These are phyloP conservation scores for Avena atlantica DNA, from an alignment of 176 grass and related monocot genomes.

Conservation along the genomic window DNA sequence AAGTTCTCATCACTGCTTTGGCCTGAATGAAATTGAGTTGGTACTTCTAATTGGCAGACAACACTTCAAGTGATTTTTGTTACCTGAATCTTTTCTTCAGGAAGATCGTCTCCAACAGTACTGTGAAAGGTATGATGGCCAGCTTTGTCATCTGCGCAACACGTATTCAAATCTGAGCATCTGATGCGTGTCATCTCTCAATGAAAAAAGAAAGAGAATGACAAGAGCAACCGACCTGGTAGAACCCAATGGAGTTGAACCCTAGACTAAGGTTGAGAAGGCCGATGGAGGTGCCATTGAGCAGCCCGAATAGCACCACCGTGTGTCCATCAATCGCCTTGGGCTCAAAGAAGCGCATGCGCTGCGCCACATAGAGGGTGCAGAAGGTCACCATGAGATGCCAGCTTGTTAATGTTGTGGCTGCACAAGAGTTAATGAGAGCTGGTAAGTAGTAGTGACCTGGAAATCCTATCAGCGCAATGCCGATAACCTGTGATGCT, in stretches of 20 bases:
- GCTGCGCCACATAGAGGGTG: constrained; percentile 79
- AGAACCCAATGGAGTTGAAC: constrained; percentile 95
- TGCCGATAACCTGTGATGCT: neutral
- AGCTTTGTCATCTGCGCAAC: constrained; percentile 88
- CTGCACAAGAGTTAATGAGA: constrained; percentile 31
- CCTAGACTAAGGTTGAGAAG: constrained; percentile 93
- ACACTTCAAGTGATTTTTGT: neutral
- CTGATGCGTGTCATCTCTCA: neutral
- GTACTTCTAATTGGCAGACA: constrained; percentile 11
- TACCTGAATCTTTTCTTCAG: constrained; percentile 96
- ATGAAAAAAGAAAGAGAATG: neutral
- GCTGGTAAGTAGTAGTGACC: neutral
- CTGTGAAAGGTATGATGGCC: constrained; percentile 95
- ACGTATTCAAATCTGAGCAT: neutral
- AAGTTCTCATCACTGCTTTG: neutral
- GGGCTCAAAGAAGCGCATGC: constrained; percentile 77
- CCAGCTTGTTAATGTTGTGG: constrained; percentile 93
- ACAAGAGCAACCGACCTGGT: constrained; percentile 55
- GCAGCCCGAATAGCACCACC: constrained; percentile 75
- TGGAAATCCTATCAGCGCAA: neutral
- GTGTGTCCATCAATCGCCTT: constrained; percentile 71
- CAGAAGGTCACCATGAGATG: constrained; percentile 94
- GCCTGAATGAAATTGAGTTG: neutral
- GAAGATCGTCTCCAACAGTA: constrained; percentile 81
- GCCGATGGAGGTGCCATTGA: constrained; percentile 89